phyloP scores from a whole-genome alignment of 1,139 yeast genomes.

The Yamadazyma atlantica region DNA sequence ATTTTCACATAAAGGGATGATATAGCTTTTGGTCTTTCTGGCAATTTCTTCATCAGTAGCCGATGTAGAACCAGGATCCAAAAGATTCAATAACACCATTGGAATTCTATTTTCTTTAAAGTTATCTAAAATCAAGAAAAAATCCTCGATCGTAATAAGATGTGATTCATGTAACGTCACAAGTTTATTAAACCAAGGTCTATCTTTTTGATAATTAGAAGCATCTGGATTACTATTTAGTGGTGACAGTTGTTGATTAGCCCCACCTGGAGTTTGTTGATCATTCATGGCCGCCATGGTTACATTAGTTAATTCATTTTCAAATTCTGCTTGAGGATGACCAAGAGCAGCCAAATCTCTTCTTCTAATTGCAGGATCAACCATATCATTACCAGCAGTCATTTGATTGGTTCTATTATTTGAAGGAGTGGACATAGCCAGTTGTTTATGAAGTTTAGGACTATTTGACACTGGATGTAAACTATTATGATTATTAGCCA shows the following conservation, averaged over 20 bases:
- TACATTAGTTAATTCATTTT: slow-evolving; percentile 31
- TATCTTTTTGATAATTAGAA: slow-evolving; percentile 34
- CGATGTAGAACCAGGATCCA: slow-evolving; percentile 36
- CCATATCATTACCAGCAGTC: slow-evolving; percentile 2
- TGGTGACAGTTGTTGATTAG: slow-evolving; percentile 9
- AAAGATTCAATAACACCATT: slow-evolving; percentile 37
- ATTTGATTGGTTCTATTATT: slow-evolving; percentile 8
- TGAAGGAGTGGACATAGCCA: background rate
- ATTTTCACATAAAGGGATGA: slow-evolving; percentile 25
- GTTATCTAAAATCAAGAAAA: slow-evolving; percentile 37
- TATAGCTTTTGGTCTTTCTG: slow-evolving; percentile 34
- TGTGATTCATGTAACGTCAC: slow-evolving; percentile 31
- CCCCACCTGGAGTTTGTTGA: slow-evolving; percentile 24
- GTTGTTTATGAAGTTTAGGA: slow-evolving; percentile 1
- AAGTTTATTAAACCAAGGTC: slow-evolving; percentile 42
- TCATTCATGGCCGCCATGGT: slow-evolving; percentile 39
- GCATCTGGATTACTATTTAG: background rate
- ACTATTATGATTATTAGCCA: too few relatives aligned
- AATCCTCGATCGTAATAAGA: slow-evolving; percentile 31
- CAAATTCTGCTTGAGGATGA: slow-evolving; percentile 23
- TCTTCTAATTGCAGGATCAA: slow-evolving; percentile 1
- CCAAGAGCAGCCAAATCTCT: slow-evolving; percentile 1
- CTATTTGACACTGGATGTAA: background rate
- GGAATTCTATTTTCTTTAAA: slow-evolving; percentile 43
- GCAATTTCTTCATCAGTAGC: slow-evolving; percentile 34